Base-by-base conservation (phyloP, 2,329 filamentous ascomycete genomes). In the Ascochyta fabae region DNA sequence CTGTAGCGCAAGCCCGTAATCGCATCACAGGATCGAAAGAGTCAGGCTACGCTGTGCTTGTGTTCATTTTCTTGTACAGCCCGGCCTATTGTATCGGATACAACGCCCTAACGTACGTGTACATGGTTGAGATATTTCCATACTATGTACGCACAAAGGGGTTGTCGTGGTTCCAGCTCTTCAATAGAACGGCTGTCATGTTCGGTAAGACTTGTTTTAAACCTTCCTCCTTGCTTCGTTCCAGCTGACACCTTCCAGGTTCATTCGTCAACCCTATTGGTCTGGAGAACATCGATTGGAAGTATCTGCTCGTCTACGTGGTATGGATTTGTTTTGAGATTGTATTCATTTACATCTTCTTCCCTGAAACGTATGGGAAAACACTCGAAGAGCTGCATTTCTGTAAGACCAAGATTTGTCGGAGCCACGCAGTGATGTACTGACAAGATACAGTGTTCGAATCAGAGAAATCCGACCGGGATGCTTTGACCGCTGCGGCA, bases 211-310 rank as follows among this genome's bases (percentile, higher is more conserved):
- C 0, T 22, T 26, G 9, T 3, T 1, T 10, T 8, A 10, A 12
- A 10, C 16, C 29, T 36, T 19, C 26, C 12, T 13, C 24, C 12
- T 16, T 33, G 13, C 2, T 26, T 29, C 22, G 12, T n/a, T n/a
- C 1, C 8, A 34, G 26, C 58, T 48, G 46, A 34, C 10, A 16
- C 2, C 3, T 12, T 35, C 38, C 43, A 66, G 65, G 83, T 61
- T 84, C 84, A 73, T 85, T 78, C 60, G 83, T 82, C 59, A 88
- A 89, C 76, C 84, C 83, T 62, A 79, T 88, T 58, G 86, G 85
- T 5, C 86, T 87, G 78, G 79, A 85, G 51, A 79, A 81, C 53
- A 75, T 86, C 5, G 68, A 71, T 44, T 88, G 85, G 83, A 82
- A 87, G 71, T 85, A 88, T 48, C 86, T 86, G 76, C 75, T 88